Conservation (phyloP, 1,139 yeast species). For the Kluyveromyces sp. region DNA sequence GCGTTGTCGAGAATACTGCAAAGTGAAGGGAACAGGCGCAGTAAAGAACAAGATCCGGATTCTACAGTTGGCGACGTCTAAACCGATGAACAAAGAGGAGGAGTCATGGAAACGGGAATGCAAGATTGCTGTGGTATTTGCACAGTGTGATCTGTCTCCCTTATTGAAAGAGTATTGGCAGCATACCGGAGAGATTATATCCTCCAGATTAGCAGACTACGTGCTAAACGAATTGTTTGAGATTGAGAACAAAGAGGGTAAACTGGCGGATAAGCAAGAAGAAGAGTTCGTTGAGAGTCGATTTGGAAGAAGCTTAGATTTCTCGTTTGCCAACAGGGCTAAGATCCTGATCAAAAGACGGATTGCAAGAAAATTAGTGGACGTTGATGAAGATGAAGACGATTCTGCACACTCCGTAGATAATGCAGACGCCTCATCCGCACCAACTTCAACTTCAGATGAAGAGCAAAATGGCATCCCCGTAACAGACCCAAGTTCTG, state of each 20-base stretch:
- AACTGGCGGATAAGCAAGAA: conserved; percentile 42
- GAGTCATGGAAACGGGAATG: conserved; percentile 54
- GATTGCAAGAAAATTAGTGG: conserved; percentile 61
- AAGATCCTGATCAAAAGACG: conserved; percentile 66
- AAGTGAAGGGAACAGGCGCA: conserved; percentile 27
- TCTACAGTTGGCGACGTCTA: conserved; percentile 70
- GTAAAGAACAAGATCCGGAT: conserved; percentile 47
- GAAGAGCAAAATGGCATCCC: not conserved
- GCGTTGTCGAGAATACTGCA: conserved; percentile 74
- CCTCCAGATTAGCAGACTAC: conserved; percentile 84
- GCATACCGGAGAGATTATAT: conserved; percentile 91
- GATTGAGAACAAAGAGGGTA: conserved; percentile 19
- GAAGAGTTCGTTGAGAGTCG: conserved; percentile 76
- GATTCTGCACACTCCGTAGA: conserved; percentile 19
- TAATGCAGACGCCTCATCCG: conserved; percentile 10
- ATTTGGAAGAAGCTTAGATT: conserved; percentile 80
- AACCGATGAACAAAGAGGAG: conserved; percentile 55
- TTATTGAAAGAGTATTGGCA: conserved; percentile 91
- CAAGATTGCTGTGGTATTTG: conserved; percentile 68
- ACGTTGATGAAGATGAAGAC: conserved; percentile 31
- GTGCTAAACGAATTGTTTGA: conserved; percentile 51
- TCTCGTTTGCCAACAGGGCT: conserved; percentile 69
- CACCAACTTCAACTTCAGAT: not conserved
- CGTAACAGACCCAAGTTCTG: not conserved
- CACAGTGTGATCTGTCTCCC: conserved; percentile 42